Percentiles rank a stretch among this genome's conserved stretches.
Evolutionary conservation across 1,139 yeast genomes (phyloP).

Genomic region (Diutina siamensis): DNA sequence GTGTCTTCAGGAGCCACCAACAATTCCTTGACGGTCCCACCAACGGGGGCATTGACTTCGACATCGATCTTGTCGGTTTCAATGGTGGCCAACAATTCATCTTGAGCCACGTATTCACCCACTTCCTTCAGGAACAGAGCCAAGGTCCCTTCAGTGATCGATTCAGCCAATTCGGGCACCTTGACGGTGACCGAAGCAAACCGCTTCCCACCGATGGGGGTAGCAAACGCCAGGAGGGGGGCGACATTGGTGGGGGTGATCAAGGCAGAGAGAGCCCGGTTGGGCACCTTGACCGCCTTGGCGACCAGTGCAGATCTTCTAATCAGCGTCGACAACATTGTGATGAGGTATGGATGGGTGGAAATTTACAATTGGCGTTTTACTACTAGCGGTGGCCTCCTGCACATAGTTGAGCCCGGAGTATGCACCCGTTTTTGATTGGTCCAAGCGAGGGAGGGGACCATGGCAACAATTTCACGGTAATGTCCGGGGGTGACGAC

Average conservation of each 20-base stretch:
- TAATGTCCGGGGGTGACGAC: neutral
- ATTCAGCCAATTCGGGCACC: constrained; percentile 98
- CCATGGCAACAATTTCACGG: neutral
- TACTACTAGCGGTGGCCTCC: neutral
- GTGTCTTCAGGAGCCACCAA: constrained; percentile 83
- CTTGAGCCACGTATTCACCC: constrained; percentile 82
- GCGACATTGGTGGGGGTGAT: constrained; percentile 9
- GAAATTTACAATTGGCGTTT: neutral
- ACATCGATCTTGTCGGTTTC: constrained; percentile 98
- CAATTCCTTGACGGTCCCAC: constrained; percentile 83
- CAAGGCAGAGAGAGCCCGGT: constrained; percentile 7
- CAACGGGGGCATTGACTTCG: constrained; percentile 87
- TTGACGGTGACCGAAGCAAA: constrained; percentile 48
- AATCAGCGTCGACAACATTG: constrained; percentile 12
- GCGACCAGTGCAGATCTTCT: constrained; percentile 9
- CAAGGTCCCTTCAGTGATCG: constrained; percentile 94
- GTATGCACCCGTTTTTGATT: neutral
- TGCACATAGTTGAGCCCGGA: neutral
- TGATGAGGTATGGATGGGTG: neutral
- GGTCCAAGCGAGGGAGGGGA: neutral
- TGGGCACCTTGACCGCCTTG: constrained; percentile 7
- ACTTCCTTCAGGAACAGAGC: constrained; percentile 67
- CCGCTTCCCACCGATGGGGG: constrained; percentile 15
- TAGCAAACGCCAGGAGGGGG: constrained; percentile 2
- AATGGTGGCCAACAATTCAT: constrained; percentile 91